Conservation (phyloP, 2,329 filamentous ascomycete genomes). For the Verticillium alfalfae region DNA sequence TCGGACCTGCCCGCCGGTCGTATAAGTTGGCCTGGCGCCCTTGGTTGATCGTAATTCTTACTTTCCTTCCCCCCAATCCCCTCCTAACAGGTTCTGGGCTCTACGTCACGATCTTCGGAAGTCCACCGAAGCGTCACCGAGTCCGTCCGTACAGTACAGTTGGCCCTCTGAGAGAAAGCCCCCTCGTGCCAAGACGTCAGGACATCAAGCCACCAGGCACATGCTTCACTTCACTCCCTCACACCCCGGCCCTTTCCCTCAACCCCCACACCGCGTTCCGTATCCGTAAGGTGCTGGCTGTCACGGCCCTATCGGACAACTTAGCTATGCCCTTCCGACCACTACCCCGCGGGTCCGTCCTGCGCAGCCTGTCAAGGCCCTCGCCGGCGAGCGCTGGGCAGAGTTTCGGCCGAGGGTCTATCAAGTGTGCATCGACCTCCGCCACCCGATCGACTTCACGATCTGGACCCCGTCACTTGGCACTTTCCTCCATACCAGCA, state of each 20-base stretch:
- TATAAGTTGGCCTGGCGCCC: constrained; percentile 1
- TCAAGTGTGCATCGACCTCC: not conserved
- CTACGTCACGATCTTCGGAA: not conserved
- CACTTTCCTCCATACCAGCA: not conserved
- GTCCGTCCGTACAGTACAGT: not conserved
- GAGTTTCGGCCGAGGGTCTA: not conserved
- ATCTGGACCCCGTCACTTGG: not conserved
- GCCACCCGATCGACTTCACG: not conserved
- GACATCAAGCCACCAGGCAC: not conserved
- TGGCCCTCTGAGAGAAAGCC: too few species aligned
- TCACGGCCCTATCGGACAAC: not conserved
- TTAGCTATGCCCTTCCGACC: not conserved
- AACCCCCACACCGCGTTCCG: not conserved
- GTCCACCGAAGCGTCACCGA: not conserved
- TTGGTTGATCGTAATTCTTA: not conserved
- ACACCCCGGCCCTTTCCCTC: not conserved
- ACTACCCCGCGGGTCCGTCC: not conserved
- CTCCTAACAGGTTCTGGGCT: not conserved
- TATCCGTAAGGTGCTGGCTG: not conserved
- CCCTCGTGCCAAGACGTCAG: not conserved
- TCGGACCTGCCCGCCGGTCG: not conserved
- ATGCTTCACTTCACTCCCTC: not conserved
- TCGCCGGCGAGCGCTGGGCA: not conserved
- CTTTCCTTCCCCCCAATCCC: not conserved
- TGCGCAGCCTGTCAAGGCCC: not conserved